Percentiles rank a stretch among this genome's conserved stretches.
Conservation (phyloP, 2,329 filamentous ascomycete species). For the Xylariaceae sp. region DNA sequence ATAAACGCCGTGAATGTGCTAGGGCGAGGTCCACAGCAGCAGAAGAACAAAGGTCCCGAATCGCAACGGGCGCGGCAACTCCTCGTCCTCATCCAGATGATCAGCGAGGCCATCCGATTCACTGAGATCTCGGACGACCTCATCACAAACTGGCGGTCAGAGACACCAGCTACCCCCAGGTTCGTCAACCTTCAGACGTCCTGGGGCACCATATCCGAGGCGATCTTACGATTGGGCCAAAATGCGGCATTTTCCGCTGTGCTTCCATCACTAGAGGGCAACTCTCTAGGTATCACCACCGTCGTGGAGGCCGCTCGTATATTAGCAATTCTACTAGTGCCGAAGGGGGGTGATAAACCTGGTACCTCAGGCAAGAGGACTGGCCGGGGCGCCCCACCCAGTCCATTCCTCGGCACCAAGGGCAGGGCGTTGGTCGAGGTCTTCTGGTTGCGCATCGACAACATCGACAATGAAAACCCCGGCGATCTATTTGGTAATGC, state of each 20-base stretch:
- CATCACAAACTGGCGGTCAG: background rate
- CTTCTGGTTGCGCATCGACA: slow-evolving; percentile 6
- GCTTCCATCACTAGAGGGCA: background rate
- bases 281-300: background rate
- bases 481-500: background rate
- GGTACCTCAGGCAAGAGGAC: background rate
- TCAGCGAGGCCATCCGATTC: slow-evolving; percentile 5
- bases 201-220: background rate
- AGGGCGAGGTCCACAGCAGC: background rate
- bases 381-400: no score
- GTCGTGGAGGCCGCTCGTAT: background rate
- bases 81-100: slow-evolving; percentile 10
- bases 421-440: slow-evolving; percentile 6
- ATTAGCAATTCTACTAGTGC: background rate
- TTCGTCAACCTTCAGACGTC: background rate
- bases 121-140: slow-evolving; percentile 1
- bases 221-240: background rate
- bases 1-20: background rate
- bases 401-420: no score
- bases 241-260: background rate
- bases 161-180: background rate
- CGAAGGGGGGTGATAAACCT: background rate
- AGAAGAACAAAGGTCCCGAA: background rate
- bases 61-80: background rate
- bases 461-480: slow-evolving; percentile 3